Evolutionary conservation across 768 basidiomycete genomes (phyloP).

Genomic region (Rhodotorula sphaerocarpa): DNA sequence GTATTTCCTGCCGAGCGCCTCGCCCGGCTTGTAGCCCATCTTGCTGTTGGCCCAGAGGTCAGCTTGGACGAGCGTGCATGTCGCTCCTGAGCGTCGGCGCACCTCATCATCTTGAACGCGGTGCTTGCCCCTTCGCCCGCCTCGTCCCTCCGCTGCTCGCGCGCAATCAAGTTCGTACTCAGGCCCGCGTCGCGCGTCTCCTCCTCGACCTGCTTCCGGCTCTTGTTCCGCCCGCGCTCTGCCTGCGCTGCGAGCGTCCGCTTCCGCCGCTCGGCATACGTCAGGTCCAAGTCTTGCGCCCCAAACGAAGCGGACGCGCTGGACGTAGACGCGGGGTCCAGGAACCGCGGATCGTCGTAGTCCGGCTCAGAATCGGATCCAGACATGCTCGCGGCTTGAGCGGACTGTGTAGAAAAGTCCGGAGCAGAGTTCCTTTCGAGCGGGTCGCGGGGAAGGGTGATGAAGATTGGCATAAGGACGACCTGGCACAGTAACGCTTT

Average conservation of each 20-base stretch:
- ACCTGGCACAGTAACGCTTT: too few species aligned
- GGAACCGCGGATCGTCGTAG: conserved; percentile 30
- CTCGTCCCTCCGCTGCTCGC: conserved; percentile 4
- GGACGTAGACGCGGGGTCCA: too few species aligned
- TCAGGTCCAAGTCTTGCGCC: not conserved
- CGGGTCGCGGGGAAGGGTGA: too few species aligned
- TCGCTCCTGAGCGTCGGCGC: not conserved
- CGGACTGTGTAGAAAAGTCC: too few species aligned
- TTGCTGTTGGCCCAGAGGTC: conserved; percentile 3
- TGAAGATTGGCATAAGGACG: too few species aligned
- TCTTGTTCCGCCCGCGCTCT: conserved; percentile 18
- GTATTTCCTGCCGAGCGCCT: conserved; percentile 30
- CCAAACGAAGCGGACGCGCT: not conserved
- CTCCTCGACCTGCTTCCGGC: conserved; percentile 30
- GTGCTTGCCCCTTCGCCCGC: conserved; percentile 7
- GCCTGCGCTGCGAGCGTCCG: conserved; percentile 14
- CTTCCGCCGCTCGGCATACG: conserved; percentile 33
- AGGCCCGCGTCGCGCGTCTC: conserved; percentile 32
- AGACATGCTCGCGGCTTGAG: not conserved
- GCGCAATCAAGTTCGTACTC: conserved; percentile 24
- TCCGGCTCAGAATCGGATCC: conserved; percentile 7
- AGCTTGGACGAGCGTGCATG: too few species aligned
- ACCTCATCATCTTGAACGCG: conserved; percentile 38
- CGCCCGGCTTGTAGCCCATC: conserved; percentile 39
- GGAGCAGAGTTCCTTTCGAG: too few species aligned